Conservation (phyloP, 208 protist species). For the Phytomonas sp. region DNA sequence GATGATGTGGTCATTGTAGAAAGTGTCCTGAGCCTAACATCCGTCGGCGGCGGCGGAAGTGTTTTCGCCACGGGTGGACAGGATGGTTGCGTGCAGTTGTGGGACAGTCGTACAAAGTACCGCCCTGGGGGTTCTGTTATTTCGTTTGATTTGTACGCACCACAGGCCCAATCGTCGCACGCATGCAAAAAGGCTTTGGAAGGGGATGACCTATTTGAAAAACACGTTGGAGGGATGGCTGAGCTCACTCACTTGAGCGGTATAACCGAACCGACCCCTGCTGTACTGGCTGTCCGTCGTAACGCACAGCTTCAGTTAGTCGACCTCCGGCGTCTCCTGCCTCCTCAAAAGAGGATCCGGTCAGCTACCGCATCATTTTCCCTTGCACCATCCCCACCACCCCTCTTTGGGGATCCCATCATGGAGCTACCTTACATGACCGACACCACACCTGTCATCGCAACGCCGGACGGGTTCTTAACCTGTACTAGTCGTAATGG, state of each 20-base stretch:
- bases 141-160: constrained; percentile 34
- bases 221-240: constrained; percentile 56
- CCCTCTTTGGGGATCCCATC: constrained; percentile 7
- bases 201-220: constrained; percentile 21
- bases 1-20: constrained; percentile 65
- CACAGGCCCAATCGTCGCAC: neutral
- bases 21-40: constrained; percentile 29
- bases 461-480: constrained; percentile 16
- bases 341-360: neutral
- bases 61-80: constrained; percentile 60
- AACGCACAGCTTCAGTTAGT: constrained; percentile 29
- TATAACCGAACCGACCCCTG: neutral
- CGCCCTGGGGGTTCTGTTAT: constrained; percentile 43
- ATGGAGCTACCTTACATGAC: constrained; percentile 22
- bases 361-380: neutral
- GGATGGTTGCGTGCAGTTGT: constrained; percentile 66
- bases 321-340: constrained; percentile 33
- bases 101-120: constrained; percentile 64
- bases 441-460: constrained; percentile 35
- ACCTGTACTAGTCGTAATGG: constrained; percentile 53
- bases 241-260: constrained; percentile 23
- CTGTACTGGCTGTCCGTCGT: constrained; percentile 36
- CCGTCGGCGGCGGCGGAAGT: constrained; percentile 16
- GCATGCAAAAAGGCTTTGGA: neutral
- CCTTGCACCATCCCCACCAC: neutral